Evolutionary conservation across 2,329 filamentous ascomycete genomes (phyloP).

Genomic region (Furcasterigmium sp.): DNA sequence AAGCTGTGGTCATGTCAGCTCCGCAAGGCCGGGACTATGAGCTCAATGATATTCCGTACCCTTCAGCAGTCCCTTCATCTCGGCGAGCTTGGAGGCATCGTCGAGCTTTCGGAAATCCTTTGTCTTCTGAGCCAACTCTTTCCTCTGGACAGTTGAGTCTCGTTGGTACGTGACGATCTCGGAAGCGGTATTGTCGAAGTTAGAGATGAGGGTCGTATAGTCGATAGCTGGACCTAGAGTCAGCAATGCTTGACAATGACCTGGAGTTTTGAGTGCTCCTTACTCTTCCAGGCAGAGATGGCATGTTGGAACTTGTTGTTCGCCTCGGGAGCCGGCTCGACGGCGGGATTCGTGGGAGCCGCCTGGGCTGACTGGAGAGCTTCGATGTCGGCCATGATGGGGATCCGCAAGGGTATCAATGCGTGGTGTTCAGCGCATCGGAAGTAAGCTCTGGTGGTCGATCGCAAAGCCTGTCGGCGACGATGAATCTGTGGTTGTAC

Average conservation of each 20-base stretch:
- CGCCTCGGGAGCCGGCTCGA: constrained; percentile 36
- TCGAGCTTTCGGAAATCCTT: constrained; percentile 96
- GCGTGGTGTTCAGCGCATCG: neutral
- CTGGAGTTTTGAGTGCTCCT: too few relatives aligned
- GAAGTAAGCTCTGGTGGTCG: neutral
- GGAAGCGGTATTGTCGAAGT: constrained; percentile 87
- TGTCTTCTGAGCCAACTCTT: constrained; percentile 97
- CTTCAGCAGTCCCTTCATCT: constrained; percentile 87
- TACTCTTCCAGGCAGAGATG: constrained; percentile 95
- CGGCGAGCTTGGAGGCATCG: constrained; percentile 76
- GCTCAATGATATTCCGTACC: too few relatives aligned
- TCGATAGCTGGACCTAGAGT: constrained; percentile 64
- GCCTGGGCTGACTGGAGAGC: constrained; percentile 10
- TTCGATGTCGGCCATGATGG: constrained; percentile 17
- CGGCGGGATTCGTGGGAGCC: neutral
- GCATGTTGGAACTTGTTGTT: constrained; percentile 96
- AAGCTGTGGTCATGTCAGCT: constrained; percentile 49
- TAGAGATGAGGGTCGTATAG: constrained; percentile 75
- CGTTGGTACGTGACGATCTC: constrained; percentile 91
- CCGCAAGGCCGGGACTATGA: too few relatives aligned
- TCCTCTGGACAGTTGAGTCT: constrained; percentile 91
- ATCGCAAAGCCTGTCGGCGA: neutral
- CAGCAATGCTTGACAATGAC: constrained; percentile 9
- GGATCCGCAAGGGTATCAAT: neutral
- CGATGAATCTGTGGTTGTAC: neutral